These are phyloP conservation scores for Ettlia oleoabundans DNA, from an alignment of 139 green algal species.

Conservation along the genomic window DNA sequence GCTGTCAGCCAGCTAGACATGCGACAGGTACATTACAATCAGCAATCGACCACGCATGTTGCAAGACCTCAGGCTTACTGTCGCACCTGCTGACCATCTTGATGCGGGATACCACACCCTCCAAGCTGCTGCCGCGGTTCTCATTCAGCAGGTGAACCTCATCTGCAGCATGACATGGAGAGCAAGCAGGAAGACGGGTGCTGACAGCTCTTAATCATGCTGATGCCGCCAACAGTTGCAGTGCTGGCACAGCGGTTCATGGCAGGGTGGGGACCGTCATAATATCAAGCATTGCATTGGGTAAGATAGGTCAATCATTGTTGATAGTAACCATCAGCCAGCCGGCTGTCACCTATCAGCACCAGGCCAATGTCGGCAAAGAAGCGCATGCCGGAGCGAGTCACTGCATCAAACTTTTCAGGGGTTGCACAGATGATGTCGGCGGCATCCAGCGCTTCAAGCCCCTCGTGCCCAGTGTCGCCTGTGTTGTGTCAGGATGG, in stretches of 20 bases:
- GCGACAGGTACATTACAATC: neutral
- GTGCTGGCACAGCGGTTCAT: no score
- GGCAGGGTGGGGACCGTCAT: neutral
- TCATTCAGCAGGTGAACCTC: slow-evolving; percentile 94
- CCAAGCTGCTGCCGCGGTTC: slow-evolving; percentile 74
- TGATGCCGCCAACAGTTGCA: no score
- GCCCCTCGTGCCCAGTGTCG: slow-evolving; percentile 52
- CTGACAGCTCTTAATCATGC: neutral
- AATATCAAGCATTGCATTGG: neutral
- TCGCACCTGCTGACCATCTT: slow-evolving; percentile 66
- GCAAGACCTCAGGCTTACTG: no score
- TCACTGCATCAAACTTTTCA: slow-evolving; percentile 88
- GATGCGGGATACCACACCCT: slow-evolving; percentile 84
- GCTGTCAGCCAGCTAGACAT: neutral
- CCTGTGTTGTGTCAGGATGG: neutral
- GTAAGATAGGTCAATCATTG: no score
- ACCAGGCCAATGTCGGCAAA: slow-evolving; percentile 66
- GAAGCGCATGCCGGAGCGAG: slow-evolving; percentile 71
- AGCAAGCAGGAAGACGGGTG: neutral
- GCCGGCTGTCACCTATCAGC: slow-evolving; percentile 77
- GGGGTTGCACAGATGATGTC: slow-evolving; percentile 87
- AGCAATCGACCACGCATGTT: no score
- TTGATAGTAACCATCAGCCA: neutral
- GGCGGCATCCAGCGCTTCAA: slow-evolving; percentile 62
- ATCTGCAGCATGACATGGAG: slow-evolving; percentile 38